phyloP scores from a whole-genome alignment of 306 rosid species.

The Medicago truncatula region DNA sequence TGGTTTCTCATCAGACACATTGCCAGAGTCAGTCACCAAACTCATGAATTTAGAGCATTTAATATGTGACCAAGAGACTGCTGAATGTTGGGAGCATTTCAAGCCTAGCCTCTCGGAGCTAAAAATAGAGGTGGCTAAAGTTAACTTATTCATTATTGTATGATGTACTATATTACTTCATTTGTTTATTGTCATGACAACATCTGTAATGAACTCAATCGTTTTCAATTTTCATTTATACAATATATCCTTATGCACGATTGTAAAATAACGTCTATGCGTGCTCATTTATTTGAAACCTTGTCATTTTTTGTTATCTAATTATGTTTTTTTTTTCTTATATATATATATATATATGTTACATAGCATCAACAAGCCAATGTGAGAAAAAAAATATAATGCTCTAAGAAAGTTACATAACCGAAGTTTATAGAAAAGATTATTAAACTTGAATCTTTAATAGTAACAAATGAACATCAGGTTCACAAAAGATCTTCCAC shows the following conservation, averaged over 20 bases:
- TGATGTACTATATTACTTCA: background rate
- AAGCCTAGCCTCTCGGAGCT: conserved; percentile 19
- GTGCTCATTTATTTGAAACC: background rate
- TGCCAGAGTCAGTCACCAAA: background rate
- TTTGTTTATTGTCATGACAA: background rate
- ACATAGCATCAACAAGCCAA: background rate
- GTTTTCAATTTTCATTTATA: background rate
- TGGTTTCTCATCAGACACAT: conserved; percentile 22
- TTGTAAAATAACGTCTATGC: background rate
- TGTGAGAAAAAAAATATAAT: background rate
- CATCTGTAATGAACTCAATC: background rate
- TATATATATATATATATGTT: no score
- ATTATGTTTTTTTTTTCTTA: no score
- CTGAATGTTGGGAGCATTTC: conserved; percentile 13
- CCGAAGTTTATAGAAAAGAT: background rate
- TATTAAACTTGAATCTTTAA: no score
- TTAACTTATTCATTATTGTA: background rate
- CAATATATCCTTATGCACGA: background rate
- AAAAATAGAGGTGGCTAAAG: background rate
- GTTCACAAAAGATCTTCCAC: no score
- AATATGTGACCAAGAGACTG: conserved; percentile 42
- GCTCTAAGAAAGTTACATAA: background rate
- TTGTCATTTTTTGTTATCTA: background rate
- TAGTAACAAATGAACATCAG: no score
- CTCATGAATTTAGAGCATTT: conserved; percentile 26